A percentile compares a stretch with the other conserved stretches of the same genome.
phyloP scores from a whole-genome alignment of 352 stramenopile species.

The Globisporangium takayamanum region DNA sequence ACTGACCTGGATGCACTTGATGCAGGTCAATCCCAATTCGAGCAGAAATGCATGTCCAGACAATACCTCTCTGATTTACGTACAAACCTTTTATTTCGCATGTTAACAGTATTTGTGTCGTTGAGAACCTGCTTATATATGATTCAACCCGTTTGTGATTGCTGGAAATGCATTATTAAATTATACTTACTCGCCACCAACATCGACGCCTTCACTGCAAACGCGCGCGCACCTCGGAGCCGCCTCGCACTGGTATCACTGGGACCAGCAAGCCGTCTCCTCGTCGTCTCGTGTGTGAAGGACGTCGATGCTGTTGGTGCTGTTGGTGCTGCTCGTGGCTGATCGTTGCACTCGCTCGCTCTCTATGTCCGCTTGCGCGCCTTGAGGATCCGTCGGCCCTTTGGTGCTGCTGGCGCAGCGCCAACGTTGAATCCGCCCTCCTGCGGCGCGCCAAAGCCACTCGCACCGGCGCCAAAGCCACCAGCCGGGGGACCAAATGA shows the following conservation, averaged over 20 bases:
- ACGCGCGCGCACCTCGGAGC: neutral
- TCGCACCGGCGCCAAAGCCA: conserved; percentile 18
- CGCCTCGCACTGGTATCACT: conserved; percentile 8
- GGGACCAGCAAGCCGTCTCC: conserved; percentile 4
- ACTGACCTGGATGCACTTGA: too few relatives aligned
- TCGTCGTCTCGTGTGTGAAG: neutral
- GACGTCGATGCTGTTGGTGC: neutral
- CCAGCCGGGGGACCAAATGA: conserved; percentile 30
- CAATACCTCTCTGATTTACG: too few relatives aligned
- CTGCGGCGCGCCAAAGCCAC: conserved; percentile 24
- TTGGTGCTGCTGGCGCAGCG: conserved; percentile 36
- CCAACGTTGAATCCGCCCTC: conserved; percentile 70
- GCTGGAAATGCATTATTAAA: conserved; percentile 15
- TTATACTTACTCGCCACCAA: conserved; percentile 10
- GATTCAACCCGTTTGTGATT: neutral
- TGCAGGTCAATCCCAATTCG: neutral
- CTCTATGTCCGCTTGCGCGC: conserved; percentile 21
- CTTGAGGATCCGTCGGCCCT: conserved; percentile 59
- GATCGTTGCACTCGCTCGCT: neutral
- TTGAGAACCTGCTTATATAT: neutral
- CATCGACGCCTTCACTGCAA: conserved; percentile 5
- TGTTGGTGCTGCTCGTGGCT: neutral
- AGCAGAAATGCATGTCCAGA: conserved; percentile 2
- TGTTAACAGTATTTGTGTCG: too few relatives aligned
- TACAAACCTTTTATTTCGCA: too few relatives aligned